Percentiles rank a stretch among this genome's conserved stretches.
Evolutionary conservation across 768 basidiomycete genomes (phyloP).

Genomic region (Epithele typhae): DNA sequence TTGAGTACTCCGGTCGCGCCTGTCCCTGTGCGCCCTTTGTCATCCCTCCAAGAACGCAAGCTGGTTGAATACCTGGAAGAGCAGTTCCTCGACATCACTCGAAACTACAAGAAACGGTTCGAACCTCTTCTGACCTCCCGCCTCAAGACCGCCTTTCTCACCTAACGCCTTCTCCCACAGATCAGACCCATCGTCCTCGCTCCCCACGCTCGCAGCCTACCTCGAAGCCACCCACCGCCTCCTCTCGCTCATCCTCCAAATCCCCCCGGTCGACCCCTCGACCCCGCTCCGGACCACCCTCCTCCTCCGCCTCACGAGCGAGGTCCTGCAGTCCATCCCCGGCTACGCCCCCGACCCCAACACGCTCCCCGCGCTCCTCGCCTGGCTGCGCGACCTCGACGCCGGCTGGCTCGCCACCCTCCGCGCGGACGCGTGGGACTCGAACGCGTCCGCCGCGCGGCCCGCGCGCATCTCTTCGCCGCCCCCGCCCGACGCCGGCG

Average conservation of each 20-base stretch:
- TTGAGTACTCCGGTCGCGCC: not conserved
- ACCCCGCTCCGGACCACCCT: slow-evolving; percentile 60
- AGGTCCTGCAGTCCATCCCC: slow-evolving; percentile 53
- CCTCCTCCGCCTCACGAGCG: slow-evolving; percentile 70
- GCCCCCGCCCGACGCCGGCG: too few species aligned
- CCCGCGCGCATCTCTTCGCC: slow-evolving; percentile 39
- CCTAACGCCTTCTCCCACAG: slow-evolving; percentile 26
- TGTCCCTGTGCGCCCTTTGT: slow-evolving; percentile 4
- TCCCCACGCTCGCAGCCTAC: slow-evolving; percentile 57
- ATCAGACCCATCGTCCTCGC: slow-evolving; percentile 41
- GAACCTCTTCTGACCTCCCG: not conserved
- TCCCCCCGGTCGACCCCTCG: slow-evolving; percentile 71
- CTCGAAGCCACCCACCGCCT: slow-evolving; percentile 53
- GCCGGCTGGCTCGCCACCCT: slow-evolving; percentile 69
- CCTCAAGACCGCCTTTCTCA: not conserved
- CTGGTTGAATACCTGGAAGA: slow-evolving; percentile 64
- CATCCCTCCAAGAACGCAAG: slow-evolving; percentile 52
- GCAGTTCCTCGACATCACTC: slow-evolving; percentile 58
- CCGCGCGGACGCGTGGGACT: slow-evolving; percentile 63
- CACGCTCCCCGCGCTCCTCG: slow-evolving; percentile 49
- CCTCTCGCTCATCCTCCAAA: slow-evolving; percentile 61
- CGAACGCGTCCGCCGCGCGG: slow-evolving; percentile 35
- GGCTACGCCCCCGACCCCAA: slow-evolving; percentile 51
- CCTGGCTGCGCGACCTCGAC: slow-evolving; percentile 72
- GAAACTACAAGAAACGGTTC: slow-evolving; percentile 73